Percentiles rank a stretch among this genome's conserved stretches.
These are phyloP conservation scores for Mycena albidolilacea DNA, from an alignment of 768 basidiomycete species.

Conservation along the genomic window DNA sequence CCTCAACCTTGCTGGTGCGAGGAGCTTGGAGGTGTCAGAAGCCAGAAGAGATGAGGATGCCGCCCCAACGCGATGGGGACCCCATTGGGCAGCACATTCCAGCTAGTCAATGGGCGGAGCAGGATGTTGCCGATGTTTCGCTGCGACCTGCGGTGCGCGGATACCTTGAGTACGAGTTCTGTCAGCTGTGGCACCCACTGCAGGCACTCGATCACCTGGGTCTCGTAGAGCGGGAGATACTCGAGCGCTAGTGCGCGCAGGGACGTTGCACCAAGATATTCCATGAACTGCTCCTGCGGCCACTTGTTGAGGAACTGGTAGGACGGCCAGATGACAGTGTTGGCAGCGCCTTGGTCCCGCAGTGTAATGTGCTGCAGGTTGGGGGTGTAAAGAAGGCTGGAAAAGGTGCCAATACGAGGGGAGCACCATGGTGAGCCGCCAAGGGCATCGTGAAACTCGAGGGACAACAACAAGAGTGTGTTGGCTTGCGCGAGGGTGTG, in stretches of 20 bases:
- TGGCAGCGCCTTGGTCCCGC: conserved; percentile 8
- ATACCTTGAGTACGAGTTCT: conserved; percentile 30
- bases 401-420: conserved; percentile 29
- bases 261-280: conserved; percentile 27
- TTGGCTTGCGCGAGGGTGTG: conserved; percentile 11
- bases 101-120: conserved; percentile 16
- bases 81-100: background rate
- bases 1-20: no score
- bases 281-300: conserved; percentile 32
- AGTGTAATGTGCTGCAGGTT: conserved; percentile 17
- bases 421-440: conserved; percentile 2
- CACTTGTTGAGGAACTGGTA: conserved; percentile 28
- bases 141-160: conserved; percentile 20
- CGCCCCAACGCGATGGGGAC: conserved; percentile 1
- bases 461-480: conserved; percentile 23
- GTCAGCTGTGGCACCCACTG: conserved; percentile 24
- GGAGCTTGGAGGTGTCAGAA: no score
- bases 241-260: conserved; percentile 26
- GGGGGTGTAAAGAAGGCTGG: conserved; percentile 29
- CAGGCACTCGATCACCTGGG: conserved; percentile 36
- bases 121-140: conserved; percentile 31
- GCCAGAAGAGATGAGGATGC: no score
- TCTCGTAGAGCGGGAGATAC: conserved; percentile 33
- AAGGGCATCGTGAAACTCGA: conserved; percentile 31
- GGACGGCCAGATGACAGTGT: conserved; percentile 45